Percentiles rank a stretch among this genome's conserved stretches.
These are phyloP conservation scores for Chytriomyces confervae DNA, from an alignment of 192 early-diverging fungal genomes.

Conservation along the genomic window DNA sequence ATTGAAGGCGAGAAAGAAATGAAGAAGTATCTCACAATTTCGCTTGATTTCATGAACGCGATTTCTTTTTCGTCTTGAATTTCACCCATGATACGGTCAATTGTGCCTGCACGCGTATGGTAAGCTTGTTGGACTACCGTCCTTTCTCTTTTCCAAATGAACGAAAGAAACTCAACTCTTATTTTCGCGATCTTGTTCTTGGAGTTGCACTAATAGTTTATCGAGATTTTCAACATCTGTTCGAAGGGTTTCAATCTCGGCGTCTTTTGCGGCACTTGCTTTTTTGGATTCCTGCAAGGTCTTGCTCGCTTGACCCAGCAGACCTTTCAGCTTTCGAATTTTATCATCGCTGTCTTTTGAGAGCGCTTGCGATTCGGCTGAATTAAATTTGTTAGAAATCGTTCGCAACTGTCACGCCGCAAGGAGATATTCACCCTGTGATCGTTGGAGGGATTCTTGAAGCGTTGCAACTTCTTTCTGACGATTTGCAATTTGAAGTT, in stretches of 20 bases:
- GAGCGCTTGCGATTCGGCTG: slow-evolving; percentile 14
- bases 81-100: slow-evolving; percentile 16
- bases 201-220: neutral
- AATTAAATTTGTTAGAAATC: neutral
- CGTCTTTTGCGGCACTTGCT: slow-evolving; percentile 26
- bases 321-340: slow-evolving; percentile 34
- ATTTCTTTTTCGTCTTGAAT: slow-evolving; percentile 30
- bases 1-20: neutral
- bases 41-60: slow-evolving; percentile 3
- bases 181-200: slow-evolving; percentile 11
- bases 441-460: slow-evolving; percentile 3
- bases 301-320: slow-evolving; percentile 38
- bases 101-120: neutral
- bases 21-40: slow-evolving; percentile 3
- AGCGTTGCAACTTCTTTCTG: slow-evolving; percentile 21
- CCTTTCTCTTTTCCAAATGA: neutral
- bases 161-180: slow-evolving; percentile 10
- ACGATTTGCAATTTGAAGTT: slow-evolving; percentile 25
- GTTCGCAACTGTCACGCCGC: neutral
- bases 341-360: slow-evolving; percentile 33
- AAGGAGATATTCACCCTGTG: slow-evolving; percentile 1
- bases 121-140: no score
- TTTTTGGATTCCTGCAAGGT: slow-evolving; percentile 36
- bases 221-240: slow-evolving; percentile 19
- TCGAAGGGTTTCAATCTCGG: slow-evolving; percentile 15